Base-by-base conservation (phyloP, 208 protist species). In the Trypanosoma brucei region DNA sequence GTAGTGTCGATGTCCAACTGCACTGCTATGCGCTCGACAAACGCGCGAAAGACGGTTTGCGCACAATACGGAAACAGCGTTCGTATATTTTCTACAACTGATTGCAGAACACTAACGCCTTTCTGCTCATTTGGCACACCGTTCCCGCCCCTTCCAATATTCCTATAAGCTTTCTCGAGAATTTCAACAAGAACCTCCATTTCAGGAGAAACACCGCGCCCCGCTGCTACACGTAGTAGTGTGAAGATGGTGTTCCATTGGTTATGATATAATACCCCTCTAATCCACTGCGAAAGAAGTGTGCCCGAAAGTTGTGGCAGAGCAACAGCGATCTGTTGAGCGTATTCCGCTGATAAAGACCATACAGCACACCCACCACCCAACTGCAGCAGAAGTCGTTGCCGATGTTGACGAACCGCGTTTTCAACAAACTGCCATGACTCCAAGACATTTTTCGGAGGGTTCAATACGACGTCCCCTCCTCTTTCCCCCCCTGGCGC, bases 101-200 rank as follows among this genome's bases (percentile, higher is more conserved):
- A 34, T 55, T 70, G 2, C 62, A 72, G 31, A 53, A 49, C 31
- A 73, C 55, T 14, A 33, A 48, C 50, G 49, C 62, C 39, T 33
- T 46, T 36, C 59, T 53, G 8, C 6, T 46, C 11, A 6, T 46
- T 46, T 46, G 11, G 11, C 42, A 6, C 42, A 14, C 42, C 42
- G 8, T 6, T 46, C 8, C 11, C 8, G 11, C 11, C 42, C 8
- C 11, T 14, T 6, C 42, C 6, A 46, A 6, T 46, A 65, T 51
- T 31, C 55, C 48, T 36, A 57, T 69, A 46, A 49, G 54, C 52
- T 13, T 35, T 36, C 59, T 86, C 81, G 4, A 88, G 75, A n/a
- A 88, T 68, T 44, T 72, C 64, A 22, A 91, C 78, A 1, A 87
- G 50, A 31, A 72, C 59, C 2, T 46, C 55, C 78, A 91, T 84